Percentiles rank a stretch among this genome's conserved stretches.
Conservation (phyloP, 495 filamentous ascomycete genomes). For the Penicillium nucicola region DNA sequence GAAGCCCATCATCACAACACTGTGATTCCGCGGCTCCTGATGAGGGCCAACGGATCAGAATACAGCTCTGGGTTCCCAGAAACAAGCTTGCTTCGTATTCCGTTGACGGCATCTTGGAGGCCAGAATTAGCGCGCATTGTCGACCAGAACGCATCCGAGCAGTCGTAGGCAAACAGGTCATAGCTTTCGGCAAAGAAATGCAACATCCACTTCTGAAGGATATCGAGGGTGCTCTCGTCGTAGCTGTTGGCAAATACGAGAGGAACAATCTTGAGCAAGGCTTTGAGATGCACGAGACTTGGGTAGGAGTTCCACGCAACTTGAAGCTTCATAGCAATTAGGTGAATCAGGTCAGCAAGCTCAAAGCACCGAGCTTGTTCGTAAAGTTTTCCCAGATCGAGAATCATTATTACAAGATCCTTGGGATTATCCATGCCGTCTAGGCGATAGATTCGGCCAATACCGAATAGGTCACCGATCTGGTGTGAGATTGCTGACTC, state of each 20-base stretch:
- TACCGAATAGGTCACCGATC: not conserved
- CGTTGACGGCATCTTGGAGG: constrained; percentile 2
- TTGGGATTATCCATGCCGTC: not conserved
- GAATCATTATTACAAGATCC: constrained; percentile 1
- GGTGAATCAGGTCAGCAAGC: constrained; percentile 1
- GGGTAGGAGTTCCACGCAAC: constrained; percentile 24
- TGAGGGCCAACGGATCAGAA: not conserved
- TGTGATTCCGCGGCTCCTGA: constrained; percentile 12
- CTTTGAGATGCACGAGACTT: constrained; percentile 4
- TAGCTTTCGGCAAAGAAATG: constrained; percentile 14
- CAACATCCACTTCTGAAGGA: constrained; percentile 15
- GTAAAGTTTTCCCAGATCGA: constrained; percentile 12
- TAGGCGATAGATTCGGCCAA: constrained; percentile 1
- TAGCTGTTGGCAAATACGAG: not conserved
- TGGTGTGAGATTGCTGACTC: not conserved
- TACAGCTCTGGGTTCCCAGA: constrained; percentile 1
- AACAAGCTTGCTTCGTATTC: not conserved
- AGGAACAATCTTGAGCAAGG: constrained; percentile 2
- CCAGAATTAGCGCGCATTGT: not conserved
- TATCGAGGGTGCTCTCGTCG: not conserved
- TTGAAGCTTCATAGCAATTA: constrained; percentile 18
- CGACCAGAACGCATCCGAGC: constrained; percentile 2
- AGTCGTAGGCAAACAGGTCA: constrained; percentile 8
- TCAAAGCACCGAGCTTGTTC: not conserved
- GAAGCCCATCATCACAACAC: constrained; percentile 1